Evolutionary conservation across 2,329 filamentous ascomycete genomes (phyloP).

Genomic region (Rhytidhysteron rufulum): DNA sequence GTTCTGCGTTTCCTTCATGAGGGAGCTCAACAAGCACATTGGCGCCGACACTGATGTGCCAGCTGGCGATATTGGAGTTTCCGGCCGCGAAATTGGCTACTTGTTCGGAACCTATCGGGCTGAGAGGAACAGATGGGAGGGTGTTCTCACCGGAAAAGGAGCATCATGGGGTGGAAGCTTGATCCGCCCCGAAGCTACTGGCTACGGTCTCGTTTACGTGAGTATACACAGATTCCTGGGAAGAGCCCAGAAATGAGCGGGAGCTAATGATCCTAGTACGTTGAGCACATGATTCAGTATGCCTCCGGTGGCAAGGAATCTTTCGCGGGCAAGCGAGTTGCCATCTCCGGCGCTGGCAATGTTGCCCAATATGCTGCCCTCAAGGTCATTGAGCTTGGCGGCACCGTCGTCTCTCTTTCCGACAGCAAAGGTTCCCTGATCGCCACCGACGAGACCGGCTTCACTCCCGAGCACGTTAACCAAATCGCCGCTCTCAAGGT

Average conservation of each 20-base stretch:
- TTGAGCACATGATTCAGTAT: conserved; percentile 91
- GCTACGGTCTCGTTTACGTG: conserved; percentile 90
- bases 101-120: conserved; percentile 93
- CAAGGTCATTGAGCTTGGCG: conserved; percentile 94
- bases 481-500: conserved; percentile 83
- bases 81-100: conserved; percentile 87
- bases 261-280: conserved; percentile 55
- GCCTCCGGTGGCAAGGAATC: conserved; percentile 72
- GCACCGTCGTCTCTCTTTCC: conserved; percentile 85
- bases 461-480: conserved; percentile 76
- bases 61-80: conserved; percentile 94
- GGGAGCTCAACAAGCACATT: conserved; percentile 91
- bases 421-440: conserved; percentile 86
- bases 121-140: conserved; percentile 87
- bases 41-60: conserved; percentile 94
- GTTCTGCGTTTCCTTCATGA: conserved; percentile 97
- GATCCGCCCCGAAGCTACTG: conserved; percentile 95
- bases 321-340: conserved; percentile 88
- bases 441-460: conserved; percentile 64
- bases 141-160: conserved; percentile 94
- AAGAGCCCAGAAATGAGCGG: not conserved
- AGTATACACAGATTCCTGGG: conserved; percentile 20
- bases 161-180: conserved; percentile 86
- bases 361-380: conserved; percentile 96
- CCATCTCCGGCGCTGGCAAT: conserved; percentile 95